These are phyloP conservation scores for Arachis monticola DNA, from an alignment of 331 rosid genomes.

Conservation along the genomic window DNA sequence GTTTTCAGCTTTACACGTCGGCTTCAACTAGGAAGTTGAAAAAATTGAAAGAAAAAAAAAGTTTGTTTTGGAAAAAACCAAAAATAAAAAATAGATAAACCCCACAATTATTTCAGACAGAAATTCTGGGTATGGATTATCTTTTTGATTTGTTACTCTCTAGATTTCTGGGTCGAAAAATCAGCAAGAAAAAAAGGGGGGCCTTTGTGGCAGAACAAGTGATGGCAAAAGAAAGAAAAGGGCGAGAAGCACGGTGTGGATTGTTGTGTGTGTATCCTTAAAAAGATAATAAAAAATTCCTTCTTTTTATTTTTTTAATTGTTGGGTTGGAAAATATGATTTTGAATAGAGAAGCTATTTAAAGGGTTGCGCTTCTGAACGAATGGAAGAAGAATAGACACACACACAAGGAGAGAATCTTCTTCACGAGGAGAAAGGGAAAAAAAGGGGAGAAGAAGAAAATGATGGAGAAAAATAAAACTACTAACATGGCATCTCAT, in stretches of 20 bases:
- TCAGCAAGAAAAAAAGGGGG: conserved; percentile 27
- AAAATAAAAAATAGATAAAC: conserved; percentile 14
- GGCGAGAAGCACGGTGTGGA: conserved; percentile 31
- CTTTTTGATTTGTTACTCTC: conserved; percentile 23
- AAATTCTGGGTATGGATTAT: conserved; percentile 40
- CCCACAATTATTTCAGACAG: conserved; percentile 39
- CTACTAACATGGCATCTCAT: conserved; percentile 42
- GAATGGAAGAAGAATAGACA: conserved; percentile 10
- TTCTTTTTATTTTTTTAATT: not conserved
- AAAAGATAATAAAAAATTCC: conserved; percentile 23
- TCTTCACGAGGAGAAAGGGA: conserved; percentile 8
- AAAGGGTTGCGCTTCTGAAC: conserved; percentile 33
- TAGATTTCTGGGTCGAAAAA: conserved; percentile 49
- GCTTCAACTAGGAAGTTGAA: conserved; percentile 20
- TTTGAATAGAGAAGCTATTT: conserved; percentile 48
- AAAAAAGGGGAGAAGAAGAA: conserved; percentile 19
- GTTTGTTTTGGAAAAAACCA: not conserved
- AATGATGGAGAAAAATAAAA: not conserved
- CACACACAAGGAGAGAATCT: conserved; percentile 16
- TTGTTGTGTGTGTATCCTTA: conserved; percentile 2
- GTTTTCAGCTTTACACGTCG: conserved; percentile 1
- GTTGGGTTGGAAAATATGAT: conserved; percentile 41
- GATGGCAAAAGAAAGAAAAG: conserved; percentile 4
- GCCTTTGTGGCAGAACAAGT: conserved; percentile 27
- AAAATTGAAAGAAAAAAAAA: not conserved